Evolutionary conservation across 1,284 basidiomycete genomes (phyloP).

Genomic region (Ceratobasidium sp.): DNA sequence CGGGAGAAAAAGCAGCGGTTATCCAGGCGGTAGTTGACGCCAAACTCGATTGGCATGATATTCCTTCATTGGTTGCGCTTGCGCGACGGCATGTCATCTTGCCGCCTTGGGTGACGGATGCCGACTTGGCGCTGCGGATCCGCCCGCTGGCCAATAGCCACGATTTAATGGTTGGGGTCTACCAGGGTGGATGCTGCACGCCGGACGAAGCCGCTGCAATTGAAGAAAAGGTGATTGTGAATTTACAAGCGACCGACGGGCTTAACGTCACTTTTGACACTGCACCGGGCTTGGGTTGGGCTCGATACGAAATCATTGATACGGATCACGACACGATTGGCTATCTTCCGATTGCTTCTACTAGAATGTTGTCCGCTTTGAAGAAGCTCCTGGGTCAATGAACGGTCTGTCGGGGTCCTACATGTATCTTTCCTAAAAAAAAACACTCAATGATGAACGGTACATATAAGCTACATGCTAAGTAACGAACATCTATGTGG

Average conservation of each 20-base stretch:
- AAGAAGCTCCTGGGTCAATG: neutral
- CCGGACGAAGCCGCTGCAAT: neutral
- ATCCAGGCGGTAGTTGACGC: slow-evolving; percentile 1
- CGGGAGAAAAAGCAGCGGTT: neutral
- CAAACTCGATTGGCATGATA: slow-evolving; percentile 18
- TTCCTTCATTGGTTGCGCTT: neutral
- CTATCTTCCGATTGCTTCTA: neutral
- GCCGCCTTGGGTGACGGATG: slow-evolving; percentile 6
- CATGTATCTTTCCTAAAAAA: no score
- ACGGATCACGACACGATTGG: neutral
- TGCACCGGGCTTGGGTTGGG: neutral
- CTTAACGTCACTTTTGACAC: neutral
- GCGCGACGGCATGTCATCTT: neutral
- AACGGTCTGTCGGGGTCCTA: no score
- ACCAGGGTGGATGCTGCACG: neutral
- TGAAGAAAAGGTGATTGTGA: neutral
- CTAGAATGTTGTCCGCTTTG: neutral
- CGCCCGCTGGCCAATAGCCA: slow-evolving; percentile 1
- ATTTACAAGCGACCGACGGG: neutral
- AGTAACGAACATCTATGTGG: no score
- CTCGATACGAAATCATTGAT: slow-evolving; percentile 2
- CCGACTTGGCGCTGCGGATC: neutral
- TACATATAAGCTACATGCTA: no score
- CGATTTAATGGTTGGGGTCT: neutral
- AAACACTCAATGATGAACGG: no score